Base-by-base conservation (phyloP, 129 eudicot genomes). In the Chrysanthemum lavandulifolium region DNA sequence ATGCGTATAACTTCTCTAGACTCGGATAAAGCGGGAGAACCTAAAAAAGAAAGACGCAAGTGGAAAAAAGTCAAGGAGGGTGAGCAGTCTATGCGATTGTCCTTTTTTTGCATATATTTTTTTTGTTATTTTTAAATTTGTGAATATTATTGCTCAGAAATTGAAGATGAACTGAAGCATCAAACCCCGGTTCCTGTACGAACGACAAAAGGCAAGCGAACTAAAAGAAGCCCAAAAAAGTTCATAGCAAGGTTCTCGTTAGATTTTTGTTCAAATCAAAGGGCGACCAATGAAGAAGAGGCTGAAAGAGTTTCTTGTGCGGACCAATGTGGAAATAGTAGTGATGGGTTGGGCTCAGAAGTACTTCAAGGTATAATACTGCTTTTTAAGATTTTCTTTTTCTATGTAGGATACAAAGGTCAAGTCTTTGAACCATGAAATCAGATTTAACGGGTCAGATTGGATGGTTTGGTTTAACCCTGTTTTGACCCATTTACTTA, bases 311-410 rank as follows among this genome's bases (percentile, higher is more conserved):
- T n/a, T 66, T 55, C 84, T 9, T 68, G 59, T 59, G 61, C 57
- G 15, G 81, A 68, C 60, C 82, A 61, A 65, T 86, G 81, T 50
- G 72, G 62, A 57, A 88, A 45, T 73, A 79, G 52, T 51, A 69
- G 74, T 5, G 83, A 80, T 56, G 81, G 79, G 19, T 75, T 56
- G 71, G 55, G 76, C 45, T 80, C 85, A 15, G 80, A 88, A 73
- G 82, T 61, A 59, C 68, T 75, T 9, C 76, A 86, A 89, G 96
- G 96, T 89, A 79, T 43, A 2, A 40, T 40, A 7, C 47, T 75
- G 11, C 3, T 13, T 40, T 33, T 74, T 51, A 51, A n/a, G 2
- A 49, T 16, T 33, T 16, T 10, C 0, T 1, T 18, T 2, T 1
- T 5, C 64, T 21, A 59, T 10, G 23, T 21, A 58, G 63, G 21